Percentiles rank a stretch among this genome's conserved stretches.
Conservation (phyloP, 2,329 filamentous ascomycete genomes). For the Pseudocercospora crystallina region DNA sequence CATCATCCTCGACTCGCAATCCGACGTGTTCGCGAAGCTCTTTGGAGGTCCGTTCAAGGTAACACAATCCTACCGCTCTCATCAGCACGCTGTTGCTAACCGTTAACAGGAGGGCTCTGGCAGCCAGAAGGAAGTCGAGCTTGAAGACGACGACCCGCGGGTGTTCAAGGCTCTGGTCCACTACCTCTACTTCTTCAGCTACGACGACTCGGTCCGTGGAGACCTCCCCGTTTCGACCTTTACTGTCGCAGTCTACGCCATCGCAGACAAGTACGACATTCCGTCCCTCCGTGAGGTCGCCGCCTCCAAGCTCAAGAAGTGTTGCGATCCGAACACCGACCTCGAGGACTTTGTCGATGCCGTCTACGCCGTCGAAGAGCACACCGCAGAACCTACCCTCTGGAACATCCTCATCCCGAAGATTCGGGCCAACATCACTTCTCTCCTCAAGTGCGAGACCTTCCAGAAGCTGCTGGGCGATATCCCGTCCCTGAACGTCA, state of each 20-base stretch:
- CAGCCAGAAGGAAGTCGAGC: constrained; percentile 5
- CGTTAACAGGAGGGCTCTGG: constrained; percentile 15
- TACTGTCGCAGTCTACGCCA: constrained; percentile 38
- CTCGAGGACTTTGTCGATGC: constrained; percentile 14
- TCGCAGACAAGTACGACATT: constrained; percentile 42
- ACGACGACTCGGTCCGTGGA: constrained; percentile 19
- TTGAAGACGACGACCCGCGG: constrained; percentile 20
- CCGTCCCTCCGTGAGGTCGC: constrained; percentile 27
- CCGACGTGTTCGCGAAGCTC: constrained; percentile 44
- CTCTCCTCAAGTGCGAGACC: constrained; percentile 2
- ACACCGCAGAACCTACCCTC: constrained; percentile 11
- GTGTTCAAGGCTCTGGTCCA: constrained; percentile 19
- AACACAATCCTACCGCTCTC: background rate
- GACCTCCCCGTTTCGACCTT: constrained; percentile 2
- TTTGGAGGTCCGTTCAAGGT: constrained; percentile 30
- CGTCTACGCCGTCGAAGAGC: constrained; percentile 14
- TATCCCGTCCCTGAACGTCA: background rate
- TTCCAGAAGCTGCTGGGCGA: constrained; percentile 6
- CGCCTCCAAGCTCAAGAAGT: constrained; percentile 3
- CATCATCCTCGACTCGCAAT: constrained; percentile 42
- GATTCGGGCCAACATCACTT: constrained; percentile 13
- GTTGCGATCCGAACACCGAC: constrained; percentile 5
- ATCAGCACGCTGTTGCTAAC: background rate
- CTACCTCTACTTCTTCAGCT: constrained; percentile 26
- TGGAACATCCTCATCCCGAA: constrained; percentile 21